Conservation (phyloP, 2,329 filamentous ascomycete genomes). For the Podosphaera fusca region DNA sequence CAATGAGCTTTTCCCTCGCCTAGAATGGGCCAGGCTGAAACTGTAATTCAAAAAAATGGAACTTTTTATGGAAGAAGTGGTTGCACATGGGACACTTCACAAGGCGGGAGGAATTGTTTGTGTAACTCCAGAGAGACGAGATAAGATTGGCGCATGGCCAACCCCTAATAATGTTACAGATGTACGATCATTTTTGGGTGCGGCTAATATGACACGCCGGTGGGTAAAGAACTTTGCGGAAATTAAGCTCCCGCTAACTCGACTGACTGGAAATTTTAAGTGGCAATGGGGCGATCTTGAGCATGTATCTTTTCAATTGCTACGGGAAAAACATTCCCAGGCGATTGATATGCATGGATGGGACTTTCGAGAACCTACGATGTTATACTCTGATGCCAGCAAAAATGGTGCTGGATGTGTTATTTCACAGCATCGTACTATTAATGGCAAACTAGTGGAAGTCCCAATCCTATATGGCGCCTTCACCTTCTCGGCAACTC, state of each 20-base stretch:
- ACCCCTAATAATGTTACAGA: not conserved
- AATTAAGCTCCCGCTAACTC: no score
- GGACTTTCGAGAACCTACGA: not conserved
- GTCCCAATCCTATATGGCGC: not conserved
- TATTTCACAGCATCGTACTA: not conserved
- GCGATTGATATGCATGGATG: not conserved
- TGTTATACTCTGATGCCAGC: slow-evolving; percentile 1
- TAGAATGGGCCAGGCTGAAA: not conserved
- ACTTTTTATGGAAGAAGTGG: not conserved
- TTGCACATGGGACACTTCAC: not conserved
- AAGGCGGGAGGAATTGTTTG: not conserved
- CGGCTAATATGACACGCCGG: no score
- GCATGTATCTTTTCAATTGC: not conserved
- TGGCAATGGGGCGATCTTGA: no score
- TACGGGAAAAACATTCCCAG: not conserved
- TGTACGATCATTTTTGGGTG: not conserved
- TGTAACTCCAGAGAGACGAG: not conserved
- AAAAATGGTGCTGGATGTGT: not conserved
- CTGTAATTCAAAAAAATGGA: slow-evolving; percentile 2
- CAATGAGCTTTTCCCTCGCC: no score
- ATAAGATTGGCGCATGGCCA: not conserved
- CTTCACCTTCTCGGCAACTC: no score
- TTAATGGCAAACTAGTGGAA: not conserved
- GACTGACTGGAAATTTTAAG: no score
- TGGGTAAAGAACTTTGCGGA: no score